Percentiles rank a stretch among this genome's conserved stretches.
Conservation (phyloP, 306 rosid species). For the Sesbania bispinosa region DNA sequence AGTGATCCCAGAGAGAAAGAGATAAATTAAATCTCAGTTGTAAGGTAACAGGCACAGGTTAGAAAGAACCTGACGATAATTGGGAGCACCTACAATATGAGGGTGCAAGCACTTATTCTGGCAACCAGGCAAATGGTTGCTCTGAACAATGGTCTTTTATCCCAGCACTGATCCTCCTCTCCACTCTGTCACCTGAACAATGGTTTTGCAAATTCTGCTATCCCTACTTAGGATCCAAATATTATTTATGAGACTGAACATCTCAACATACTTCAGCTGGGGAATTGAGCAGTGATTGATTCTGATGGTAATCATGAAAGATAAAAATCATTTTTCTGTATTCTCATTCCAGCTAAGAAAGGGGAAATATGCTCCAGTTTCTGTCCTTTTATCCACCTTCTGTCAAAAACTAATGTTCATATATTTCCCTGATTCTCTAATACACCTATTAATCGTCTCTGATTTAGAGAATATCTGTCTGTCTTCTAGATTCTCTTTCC, state of each 20-base stretch:
- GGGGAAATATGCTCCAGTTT: not conserved
- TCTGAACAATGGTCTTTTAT: too few species aligned
- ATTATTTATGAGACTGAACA: not conserved
- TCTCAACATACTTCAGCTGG: not conserved
- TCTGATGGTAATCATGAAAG: not conserved
- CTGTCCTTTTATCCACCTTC: not conserved
- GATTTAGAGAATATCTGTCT: conserved; percentile 2
- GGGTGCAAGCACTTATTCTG: too few species aligned
- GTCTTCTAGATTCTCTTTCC: not conserved
- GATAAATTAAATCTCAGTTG: too few species aligned
- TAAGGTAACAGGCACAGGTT: too few species aligned
- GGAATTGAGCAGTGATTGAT: not conserved
- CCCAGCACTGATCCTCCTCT: too few species aligned
- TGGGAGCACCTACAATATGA: too few species aligned
- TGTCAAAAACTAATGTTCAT: not conserved
- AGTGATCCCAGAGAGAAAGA: too few species aligned
- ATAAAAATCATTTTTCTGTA: not conserved
- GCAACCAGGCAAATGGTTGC: too few species aligned
- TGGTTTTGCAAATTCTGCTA: not conserved
- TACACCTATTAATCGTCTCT: not conserved
- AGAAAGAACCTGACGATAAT: too few species aligned
- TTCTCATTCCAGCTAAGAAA: not conserved
- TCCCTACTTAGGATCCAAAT: not conserved
- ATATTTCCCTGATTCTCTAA: conserved; percentile 7
- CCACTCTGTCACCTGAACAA: too few species aligned